phyloP scores from a whole-genome alignment of 139 green algal species.

The Micromonas pusilla region DNA sequence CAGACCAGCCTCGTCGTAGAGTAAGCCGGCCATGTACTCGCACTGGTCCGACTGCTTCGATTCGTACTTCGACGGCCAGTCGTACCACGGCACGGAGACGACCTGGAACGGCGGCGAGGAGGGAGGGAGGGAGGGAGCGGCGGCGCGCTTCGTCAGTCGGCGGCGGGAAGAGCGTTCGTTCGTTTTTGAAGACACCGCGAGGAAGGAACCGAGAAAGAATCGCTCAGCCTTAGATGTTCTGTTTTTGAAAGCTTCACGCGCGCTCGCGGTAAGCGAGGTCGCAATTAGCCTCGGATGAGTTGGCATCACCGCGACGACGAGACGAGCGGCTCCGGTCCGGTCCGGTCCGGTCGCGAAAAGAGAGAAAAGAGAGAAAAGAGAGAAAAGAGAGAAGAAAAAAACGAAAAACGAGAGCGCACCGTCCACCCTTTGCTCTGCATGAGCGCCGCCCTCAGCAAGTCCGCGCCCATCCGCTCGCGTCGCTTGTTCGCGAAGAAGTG shows the following conservation, averaged over 20 bases:
- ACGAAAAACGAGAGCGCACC: not conserved
- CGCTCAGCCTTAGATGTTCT: not conserved
- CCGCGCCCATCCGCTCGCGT: not conserved
- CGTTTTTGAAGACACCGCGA: too few relatives aligned
- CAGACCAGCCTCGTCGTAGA: conserved; percentile 6
- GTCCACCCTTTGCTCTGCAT: not conserved
- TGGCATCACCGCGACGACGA: not conserved
- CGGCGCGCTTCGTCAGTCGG: too few relatives aligned
- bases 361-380: too few relatives aligned
- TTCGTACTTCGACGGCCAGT: not conserved
- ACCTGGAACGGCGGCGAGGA: not conserved
- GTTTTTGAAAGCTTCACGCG: not conserved
- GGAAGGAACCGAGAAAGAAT: too few relatives aligned
- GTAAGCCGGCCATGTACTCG: not conserved
- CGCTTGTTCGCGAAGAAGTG: conserved; percentile 34
- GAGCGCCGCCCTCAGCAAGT: not conserved
- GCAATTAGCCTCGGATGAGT: not conserved
- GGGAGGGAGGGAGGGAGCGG: too few relatives aligned
- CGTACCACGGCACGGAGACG: conserved; percentile 5
- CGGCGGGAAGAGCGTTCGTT: too few relatives aligned
- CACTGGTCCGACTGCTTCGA: not conserved
- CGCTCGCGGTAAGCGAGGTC: not conserved
- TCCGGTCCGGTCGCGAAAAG: too few relatives aligned
- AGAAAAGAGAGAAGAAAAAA: not conserved
- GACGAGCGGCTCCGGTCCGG: too few relatives aligned